A percentile compares a stretch with the other conserved stretches of the same genome.
Conservation (phyloP, 805 yeast species). For the Hanseniaspora lindneri region DNA sequence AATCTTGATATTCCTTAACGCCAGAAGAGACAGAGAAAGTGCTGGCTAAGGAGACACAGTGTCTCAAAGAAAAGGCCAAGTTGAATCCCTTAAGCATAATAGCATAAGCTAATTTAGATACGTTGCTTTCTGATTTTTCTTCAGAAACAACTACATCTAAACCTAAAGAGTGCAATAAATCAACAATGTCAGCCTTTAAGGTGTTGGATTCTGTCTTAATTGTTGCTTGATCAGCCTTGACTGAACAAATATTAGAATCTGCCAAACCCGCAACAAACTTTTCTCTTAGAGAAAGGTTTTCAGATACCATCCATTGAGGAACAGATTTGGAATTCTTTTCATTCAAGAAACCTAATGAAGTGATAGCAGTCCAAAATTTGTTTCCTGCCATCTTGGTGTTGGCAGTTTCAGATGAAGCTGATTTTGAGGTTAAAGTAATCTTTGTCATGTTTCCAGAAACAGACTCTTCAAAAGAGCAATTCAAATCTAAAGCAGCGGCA, state of each 20-base stretch:
- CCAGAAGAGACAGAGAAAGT: conserved; percentile 1
- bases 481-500: conserved; percentile 24
- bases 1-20: conserved; percentile 13
- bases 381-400: conserved; percentile 18
- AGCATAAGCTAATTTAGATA: conserved; percentile 18
- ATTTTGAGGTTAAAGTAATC: conserved; percentile 1
- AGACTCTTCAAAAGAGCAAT: conserved; percentile 16
- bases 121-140: conserved; percentile 20
- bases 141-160: conserved; percentile 29
- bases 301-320: conserved; percentile 30
- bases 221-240: conserved; percentile 24
- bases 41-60: conserved; percentile 24
- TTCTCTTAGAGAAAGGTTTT: conserved; percentile 34
- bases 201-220: conserved; percentile 28
- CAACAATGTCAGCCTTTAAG: conserved; percentile 30
- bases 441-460: not conserved
- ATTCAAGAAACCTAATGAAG: conserved; percentile 20
- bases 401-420: not conserved
- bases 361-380: conserved; percentile 27
- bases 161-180: conserved; percentile 37
- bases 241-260: conserved; percentile 32
- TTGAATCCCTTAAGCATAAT: conserved; percentile 24
- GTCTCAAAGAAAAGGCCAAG: conserved; percentile 23
- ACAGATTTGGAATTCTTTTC: conserved; percentile 26
- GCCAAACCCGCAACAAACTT: conserved; percentile 36